Base-by-base conservation (phyloP, 371 early-diverging fungal genomes). In the Zopfochytrium polystomum region DNA sequence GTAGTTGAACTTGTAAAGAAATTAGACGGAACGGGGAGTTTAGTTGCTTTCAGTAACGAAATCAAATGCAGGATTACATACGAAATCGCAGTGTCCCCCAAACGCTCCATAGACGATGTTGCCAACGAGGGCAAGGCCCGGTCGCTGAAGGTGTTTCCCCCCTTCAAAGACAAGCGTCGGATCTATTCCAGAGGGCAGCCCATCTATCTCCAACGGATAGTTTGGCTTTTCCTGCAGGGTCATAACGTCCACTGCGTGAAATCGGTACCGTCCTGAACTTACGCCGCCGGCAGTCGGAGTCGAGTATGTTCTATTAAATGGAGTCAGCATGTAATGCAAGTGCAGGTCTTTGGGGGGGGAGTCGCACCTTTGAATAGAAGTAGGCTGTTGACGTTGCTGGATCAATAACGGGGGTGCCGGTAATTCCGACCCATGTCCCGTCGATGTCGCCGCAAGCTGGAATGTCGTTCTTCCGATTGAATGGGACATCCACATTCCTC, bases 161-260 rank as follows among this genome's bases (percentile, higher is more conserved):
- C 51, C 58, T 22, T 63, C 44, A 42, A 63, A 63, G 18, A 22
- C 13, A 20, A 46, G 15, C 26, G 43, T 18, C 11, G 49, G 51
- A 38, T 63, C 57, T 23, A 57, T 63, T 0, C 51, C 57, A 25
- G 64, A 42, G 4, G 20, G 26, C n/a, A 47, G 57, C 15, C 46
- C 57, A 32, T 45, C 46, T 9, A 44, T 56, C 30, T 23, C 5
- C n/a, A 26, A 29, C 18, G 9, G 18, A 6, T 27, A 5, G 31
- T 54, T n/a, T n/a, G n/a, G n/a, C 20, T 50, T 3, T 31, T 62
- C 63, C 6, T 31, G 3, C 27, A 54, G 34, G 4, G 63, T 55
- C 22, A 55, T 3, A 2, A 47, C 63, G 48, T 62, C 63, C 26
- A 62, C 56, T n/a, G 63, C 63, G 55, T 62, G 56, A 25, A 62